Evolutionary conservation across 2,329 filamentous ascomycete species (phyloP), one percentile per base, ranked within the genome.

Genomic region (Aspergillus sp.): DNA sequence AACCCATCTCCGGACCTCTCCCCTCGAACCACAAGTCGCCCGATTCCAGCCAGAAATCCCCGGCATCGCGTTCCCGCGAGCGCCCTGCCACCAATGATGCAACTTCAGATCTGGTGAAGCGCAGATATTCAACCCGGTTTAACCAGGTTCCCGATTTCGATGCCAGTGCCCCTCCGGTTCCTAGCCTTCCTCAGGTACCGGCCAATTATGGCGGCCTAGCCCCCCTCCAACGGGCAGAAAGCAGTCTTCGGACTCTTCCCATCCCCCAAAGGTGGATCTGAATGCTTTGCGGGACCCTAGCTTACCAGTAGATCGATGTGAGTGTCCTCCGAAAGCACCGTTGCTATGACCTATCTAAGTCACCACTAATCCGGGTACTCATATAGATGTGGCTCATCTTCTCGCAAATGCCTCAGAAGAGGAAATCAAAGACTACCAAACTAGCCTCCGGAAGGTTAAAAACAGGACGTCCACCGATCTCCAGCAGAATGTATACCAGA

Each of bases 401-500:
- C 77, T 96, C 34, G 82, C 86, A 59, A 89, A 95, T 62, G 90
- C 90, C 7, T 87, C 86, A 4, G 90, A 95, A 57, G 82, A 88
- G 50, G 88, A 95, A 52, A 94, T 96, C 47, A 81, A 81, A 52
- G 83, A 86, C 40, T 96, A 86, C 63, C 87, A 95, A 62, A 75
- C 79, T 39, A 82, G 83, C 19, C 73, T 96, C 35, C 82, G 83
- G 51, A 85, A 85, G 56, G 75, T 93, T 44, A 91, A 91, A 67
- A 78, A 79, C 52, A 81, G 87, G 44, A 90, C 89, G 7, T 85
- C 86, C 5, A 78, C 82, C 39, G 90, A 97, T 56, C 75, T 98
- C 19, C 91, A 97, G 67, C 88, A 94, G 61, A 97, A 90, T 68
- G 86, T 98, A 40, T 91, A 95, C 68, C 90, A 96, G 66, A 98